Percentiles rank a stretch among this genome's conserved stretches.
These are phyloP conservation scores for Nakazawaea ishiwadae DNA, from an alignment of 805 yeast genomes.

Conservation along the genomic window DNA sequence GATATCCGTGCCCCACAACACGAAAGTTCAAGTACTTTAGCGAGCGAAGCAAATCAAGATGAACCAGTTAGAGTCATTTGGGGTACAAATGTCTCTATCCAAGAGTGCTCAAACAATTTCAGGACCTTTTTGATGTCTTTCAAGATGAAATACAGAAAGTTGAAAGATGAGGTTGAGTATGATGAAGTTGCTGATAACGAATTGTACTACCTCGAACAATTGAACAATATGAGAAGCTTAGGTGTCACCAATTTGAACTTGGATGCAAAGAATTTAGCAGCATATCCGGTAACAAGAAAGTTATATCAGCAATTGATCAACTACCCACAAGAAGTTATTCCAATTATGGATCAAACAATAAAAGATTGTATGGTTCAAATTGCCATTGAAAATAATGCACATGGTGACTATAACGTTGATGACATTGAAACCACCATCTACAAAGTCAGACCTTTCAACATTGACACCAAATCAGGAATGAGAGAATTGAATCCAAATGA, in stretches of 20 bases:
- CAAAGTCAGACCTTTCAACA: constrained; percentile 86
- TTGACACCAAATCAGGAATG: constrained; percentile 73
- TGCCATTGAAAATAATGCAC: constrained; percentile 26
- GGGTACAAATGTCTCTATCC: constrained; percentile 97
- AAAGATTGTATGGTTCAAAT: constrained; percentile 83
- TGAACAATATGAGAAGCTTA: constrained; percentile 69
- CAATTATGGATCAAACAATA: constrained; percentile 95
- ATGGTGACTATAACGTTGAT: constrained; percentile 44
- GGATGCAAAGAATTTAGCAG: constrained; percentile 75
- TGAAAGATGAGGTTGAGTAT: constrained; percentile 34
- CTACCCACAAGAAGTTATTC: constrained; percentile 95
- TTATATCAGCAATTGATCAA: constrained; percentile 81
- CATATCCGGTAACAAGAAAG: constrained; percentile 71
- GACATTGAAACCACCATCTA: constrained; percentile 78
- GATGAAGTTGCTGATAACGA: constrained; percentile 59
- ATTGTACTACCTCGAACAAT: constrained; percentile 65
- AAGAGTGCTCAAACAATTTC: constrained; percentile 77
- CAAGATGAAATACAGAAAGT: constrained; percentile 68
- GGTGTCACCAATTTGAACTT: constrained; percentile 81
- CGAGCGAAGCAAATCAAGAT: constrained; percentile 34
- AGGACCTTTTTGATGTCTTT: constrained; percentile 81
- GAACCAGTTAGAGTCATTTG: constrained; percentile 91
- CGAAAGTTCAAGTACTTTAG: constrained; percentile 16
- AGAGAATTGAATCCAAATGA: constrained; percentile 91
- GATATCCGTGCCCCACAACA: constrained; percentile 12